A percentile compares a stretch with the other conserved stretches of the same genome.
These are phyloP conservation scores for Marasmius tenuissimus DNA, from an alignment of 1,284 basidiomycete species.

Conservation along the genomic window DNA sequence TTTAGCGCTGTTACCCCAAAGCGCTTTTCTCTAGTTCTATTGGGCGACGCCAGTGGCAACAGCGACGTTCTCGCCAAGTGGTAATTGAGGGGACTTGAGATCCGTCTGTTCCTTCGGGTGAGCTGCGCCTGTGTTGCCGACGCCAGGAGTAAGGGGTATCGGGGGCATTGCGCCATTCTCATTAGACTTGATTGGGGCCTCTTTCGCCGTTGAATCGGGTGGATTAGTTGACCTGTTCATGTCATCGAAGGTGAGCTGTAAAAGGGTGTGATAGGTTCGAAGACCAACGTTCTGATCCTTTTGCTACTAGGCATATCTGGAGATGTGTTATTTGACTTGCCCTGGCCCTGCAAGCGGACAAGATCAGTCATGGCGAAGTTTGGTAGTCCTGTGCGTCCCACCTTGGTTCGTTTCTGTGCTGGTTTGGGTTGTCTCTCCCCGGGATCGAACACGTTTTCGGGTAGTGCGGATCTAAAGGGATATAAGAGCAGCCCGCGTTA, in stretches of 20 bases:
- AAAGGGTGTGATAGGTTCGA: constrained; percentile 21
- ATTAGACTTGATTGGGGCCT: constrained; percentile 30
- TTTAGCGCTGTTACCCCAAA: constrained; percentile 9
- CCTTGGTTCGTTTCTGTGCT: constrained; percentile 73
- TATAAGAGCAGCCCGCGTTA: constrained; percentile 16
- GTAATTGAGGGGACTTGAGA: constrained; percentile 62
- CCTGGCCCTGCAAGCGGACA: constrained; percentile 47
- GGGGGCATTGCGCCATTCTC: constrained; percentile 41
- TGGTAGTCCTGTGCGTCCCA: constrained; percentile 27
- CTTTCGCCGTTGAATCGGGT: constrained; percentile 29
- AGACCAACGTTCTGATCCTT: constrained; percentile 46
- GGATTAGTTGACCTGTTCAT: constrained; percentile 43
- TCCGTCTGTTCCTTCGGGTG: constrained; percentile 45
- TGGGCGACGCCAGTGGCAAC: constrained; percentile 49
- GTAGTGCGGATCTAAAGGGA: constrained; percentile 60
- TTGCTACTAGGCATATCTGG: constrained; percentile 78
- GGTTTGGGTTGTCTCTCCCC: constrained; percentile 73
- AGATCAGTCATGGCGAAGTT: constrained; percentile 10
- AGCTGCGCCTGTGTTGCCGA: constrained; percentile 38
- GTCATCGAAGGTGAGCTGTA: constrained; percentile 21
- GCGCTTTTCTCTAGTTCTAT: constrained; percentile 32
- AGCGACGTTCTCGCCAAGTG: constrained; percentile 63
- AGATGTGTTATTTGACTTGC: constrained; percentile 63
- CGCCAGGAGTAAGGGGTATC: constrained; percentile 26
- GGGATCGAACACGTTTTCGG: constrained; percentile 82